These are phyloP conservation scores for Suhomyces xylopsoci DNA, from an alignment of 805 yeast genomes.

Conservation along the genomic window DNA sequence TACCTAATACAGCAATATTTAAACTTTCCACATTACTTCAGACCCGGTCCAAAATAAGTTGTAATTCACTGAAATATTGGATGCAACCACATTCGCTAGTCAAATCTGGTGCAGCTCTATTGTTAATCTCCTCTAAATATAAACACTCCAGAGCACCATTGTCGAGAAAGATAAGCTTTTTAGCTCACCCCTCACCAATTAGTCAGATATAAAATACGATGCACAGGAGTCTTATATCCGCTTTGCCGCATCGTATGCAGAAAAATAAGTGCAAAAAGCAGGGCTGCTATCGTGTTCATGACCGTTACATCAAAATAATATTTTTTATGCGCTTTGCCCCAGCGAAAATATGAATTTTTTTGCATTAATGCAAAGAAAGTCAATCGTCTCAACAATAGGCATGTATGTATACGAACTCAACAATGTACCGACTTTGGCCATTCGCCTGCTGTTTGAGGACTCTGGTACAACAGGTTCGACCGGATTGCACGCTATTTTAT, in stretches of 20 bases:
- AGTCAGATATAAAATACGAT: not conserved
- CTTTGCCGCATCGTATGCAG: not conserved
- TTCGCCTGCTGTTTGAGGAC: not conserved
- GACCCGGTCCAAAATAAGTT: not conserved
- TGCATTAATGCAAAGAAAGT: not conserved
- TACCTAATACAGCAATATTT: not conserved
- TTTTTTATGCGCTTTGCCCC: not conserved
- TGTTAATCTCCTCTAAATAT: not conserved
- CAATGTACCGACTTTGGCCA: not conserved
- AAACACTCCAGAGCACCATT: not conserved
- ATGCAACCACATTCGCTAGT: not conserved
- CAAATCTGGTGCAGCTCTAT: not conserved
- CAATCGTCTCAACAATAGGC: not conserved
- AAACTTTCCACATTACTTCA: not conserved
- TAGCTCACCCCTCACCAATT: not conserved
- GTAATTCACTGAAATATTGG: not conserved
- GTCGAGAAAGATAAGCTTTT: not conserved
- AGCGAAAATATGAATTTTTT: not conserved
- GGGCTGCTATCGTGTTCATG: not conserved
- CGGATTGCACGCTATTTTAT: no score
- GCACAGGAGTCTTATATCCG: not conserved
- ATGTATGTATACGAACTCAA: not conserved
- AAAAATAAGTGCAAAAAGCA: not conserved
- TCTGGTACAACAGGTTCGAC: not conserved
- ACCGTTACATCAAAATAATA: not conserved